Evolutionary conservation across 768 basidiomycete species (phyloP).

Genomic region (Mycena belliarum): DNA sequence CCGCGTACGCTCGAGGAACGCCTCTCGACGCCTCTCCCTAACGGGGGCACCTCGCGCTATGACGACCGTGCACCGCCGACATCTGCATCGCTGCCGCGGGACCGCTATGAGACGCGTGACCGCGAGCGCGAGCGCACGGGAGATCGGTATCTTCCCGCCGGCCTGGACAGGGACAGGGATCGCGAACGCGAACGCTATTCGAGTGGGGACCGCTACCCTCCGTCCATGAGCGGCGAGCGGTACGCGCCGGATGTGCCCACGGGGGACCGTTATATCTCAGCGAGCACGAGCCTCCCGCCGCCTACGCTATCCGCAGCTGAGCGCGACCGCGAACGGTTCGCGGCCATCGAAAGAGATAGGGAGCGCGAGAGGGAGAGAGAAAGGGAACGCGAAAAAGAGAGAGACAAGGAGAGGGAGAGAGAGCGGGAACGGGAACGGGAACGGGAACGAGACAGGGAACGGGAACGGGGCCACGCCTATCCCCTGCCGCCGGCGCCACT

Average conservation of each 20-base stretch:
- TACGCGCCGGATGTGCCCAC: conserved; percentile 9
- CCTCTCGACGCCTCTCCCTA: conserved; percentile 11
- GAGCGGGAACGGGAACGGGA: conserved; percentile 8
- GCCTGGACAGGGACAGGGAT: neutral
- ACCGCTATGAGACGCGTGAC: neutral
- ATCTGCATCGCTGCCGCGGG: neutral
- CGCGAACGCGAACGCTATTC: conserved; percentile 1
- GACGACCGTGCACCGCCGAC: conserved; percentile 6
- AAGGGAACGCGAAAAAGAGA: conserved; percentile 5
- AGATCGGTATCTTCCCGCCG: neutral
- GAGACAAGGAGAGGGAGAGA: neutral
- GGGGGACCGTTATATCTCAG: conserved; percentile 2
- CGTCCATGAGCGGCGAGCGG: conserved; percentile 1
- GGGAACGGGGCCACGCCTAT: neutral
- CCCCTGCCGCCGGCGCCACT: neutral
- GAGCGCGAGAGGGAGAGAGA: conserved; percentile 13
- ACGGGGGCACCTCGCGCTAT: neutral
- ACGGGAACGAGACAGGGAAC: conserved; percentile 5
- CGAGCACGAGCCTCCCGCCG: neutral
- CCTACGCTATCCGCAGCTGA: neutral
- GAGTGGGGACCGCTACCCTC: neutral
- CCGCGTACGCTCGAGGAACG: conserved; percentile 21
- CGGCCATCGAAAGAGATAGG: conserved; percentile 9
- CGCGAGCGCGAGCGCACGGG: neutral
- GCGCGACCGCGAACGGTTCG: conserved; percentile 12